Evolutionary conservation across 805 yeast genomes (phyloP).

Genomic region (Metschnikowia cubensis): DNA sequence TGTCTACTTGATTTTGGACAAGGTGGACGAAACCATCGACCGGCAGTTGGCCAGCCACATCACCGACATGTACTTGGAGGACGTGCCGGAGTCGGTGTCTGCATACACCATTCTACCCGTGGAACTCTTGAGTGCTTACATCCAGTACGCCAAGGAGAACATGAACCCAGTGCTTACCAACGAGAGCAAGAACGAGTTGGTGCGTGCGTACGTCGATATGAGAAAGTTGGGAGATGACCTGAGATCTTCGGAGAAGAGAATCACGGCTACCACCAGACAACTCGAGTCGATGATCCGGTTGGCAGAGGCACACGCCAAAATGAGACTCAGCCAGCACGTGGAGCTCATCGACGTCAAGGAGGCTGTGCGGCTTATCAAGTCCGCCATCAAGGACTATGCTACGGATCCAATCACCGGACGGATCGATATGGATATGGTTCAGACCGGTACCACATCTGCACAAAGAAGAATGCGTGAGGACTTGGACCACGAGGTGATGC

Average conservation of each 20-base stretch:
- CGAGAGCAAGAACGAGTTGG: slow-evolving; percentile 81
- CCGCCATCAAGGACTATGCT: slow-evolving; percentile 97
- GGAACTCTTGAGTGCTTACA: slow-evolving; percentile 81
- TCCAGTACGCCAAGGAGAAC: slow-evolving; percentile 90
- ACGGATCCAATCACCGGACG: slow-evolving; percentile 96
- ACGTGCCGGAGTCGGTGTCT: slow-evolving; percentile 70
- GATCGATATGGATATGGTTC: slow-evolving; percentile 95
- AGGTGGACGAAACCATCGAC: slow-evolving; percentile 82
- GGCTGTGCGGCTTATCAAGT: slow-evolving; percentile 86
- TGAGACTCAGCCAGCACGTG: slow-evolving; percentile 74
- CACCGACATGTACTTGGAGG: slow-evolving; percentile 89
- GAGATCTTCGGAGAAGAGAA: slow-evolving; percentile 78
- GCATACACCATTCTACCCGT: slow-evolving; percentile 70
- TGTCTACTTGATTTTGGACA: slow-evolving; percentile 87
- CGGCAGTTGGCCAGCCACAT: slow-evolving; percentile 85
- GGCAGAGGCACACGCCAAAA: slow-evolving; percentile 95
- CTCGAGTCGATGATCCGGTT: slow-evolving; percentile 93
- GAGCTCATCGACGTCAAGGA: slow-evolving; percentile 81
- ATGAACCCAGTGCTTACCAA: slow-evolving; percentile 73
- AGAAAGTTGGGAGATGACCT: slow-evolving; percentile 90
- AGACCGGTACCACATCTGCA: slow-evolving; percentile 89
- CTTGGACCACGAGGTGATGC: slow-evolving; percentile 56
- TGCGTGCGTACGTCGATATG: slow-evolving; percentile 87
- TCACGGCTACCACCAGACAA: slow-evolving; percentile 97
- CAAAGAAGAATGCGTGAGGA: slow-evolving; percentile 78